Evolutionary conservation across 2,329 filamentous ascomycete species (phyloP).

Genomic region (Orbilia ellipsospora): DNA sequence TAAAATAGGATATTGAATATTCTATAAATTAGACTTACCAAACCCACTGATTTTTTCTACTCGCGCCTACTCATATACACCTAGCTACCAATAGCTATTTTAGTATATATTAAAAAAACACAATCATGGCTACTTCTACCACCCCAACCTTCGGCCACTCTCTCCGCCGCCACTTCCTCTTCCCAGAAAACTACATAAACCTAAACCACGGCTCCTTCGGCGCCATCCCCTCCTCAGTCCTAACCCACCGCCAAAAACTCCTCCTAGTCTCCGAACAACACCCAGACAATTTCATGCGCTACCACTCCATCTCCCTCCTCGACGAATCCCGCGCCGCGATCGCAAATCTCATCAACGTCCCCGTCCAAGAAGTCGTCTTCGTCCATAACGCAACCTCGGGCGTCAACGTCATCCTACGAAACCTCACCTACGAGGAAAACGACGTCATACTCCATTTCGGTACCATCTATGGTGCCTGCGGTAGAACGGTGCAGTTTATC

Average conservation of each 20-base stretch:
- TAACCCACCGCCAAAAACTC: slow-evolving; percentile 70
- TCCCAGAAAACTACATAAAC: slow-evolving; percentile 48
- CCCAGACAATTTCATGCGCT: slow-evolving; percentile 81
- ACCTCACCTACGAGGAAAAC: slow-evolving; percentile 73
- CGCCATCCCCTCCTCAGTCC: slow-evolving; percentile 74
- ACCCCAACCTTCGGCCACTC: slow-evolving; percentile 36
- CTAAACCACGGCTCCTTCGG: slow-evolving; percentile 76
- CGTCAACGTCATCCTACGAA: slow-evolving; percentile 82
- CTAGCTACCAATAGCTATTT: no score
- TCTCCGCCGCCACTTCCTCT: slow-evolving; percentile 45
- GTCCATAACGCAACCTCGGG: slow-evolving; percentile 83
- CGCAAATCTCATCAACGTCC: slow-evolving; percentile 74
- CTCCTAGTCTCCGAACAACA: slow-evolving; percentile 74
- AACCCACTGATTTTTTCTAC: no score
- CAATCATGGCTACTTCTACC: slow-evolving; percentile 3
- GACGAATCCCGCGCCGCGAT: slow-evolving; percentile 74
- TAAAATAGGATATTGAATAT: background rate
- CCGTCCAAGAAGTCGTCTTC: slow-evolving; percentile 76
- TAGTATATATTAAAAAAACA: background rate
- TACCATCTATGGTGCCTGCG: slow-evolving; percentile 81
- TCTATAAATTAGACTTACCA: background rate
- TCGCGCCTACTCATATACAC: no score
- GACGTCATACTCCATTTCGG: slow-evolving; percentile 84
- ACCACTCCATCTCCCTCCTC: slow-evolving; percentile 72
- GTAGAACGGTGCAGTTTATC: slow-evolving; percentile 77